Percentiles rank a stretch among this genome's conserved stretches.
Evolutionary conservation across 2,329 filamentous ascomycete species (phyloP).

Genomic region (Pyrenophora seminiperda): DNA sequence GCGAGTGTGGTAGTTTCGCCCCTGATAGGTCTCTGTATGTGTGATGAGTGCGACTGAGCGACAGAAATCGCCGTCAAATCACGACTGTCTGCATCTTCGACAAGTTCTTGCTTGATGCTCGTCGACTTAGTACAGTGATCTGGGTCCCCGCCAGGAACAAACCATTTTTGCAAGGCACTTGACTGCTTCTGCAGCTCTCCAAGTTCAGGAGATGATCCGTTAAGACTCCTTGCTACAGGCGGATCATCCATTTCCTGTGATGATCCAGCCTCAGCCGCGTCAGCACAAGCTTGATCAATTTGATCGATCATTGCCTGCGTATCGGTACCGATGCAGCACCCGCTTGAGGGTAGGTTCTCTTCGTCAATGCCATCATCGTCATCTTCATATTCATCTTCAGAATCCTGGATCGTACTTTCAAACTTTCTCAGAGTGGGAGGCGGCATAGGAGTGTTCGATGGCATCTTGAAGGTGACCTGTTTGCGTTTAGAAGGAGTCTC

Average conservation of each 20-base stretch:
- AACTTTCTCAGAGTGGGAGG: constrained; percentile 31
- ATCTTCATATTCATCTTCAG: constrained; percentile 41
- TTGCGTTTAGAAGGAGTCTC: constrained; percentile 42
- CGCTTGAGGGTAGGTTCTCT: constrained; percentile 10
- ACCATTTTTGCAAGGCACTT: background rate
- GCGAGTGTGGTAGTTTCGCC: background rate
- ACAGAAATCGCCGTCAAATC: background rate
- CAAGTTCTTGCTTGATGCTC: constrained; percentile 6
- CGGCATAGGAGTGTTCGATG: constrained; percentile 12
- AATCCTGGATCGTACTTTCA: constrained; percentile 40
- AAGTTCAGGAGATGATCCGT: constrained; percentile 27
- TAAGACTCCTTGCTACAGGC: background rate
- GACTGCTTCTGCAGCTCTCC: constrained; percentile 15
- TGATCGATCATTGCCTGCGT: constrained; percentile 34
- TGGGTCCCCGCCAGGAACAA: background rate
- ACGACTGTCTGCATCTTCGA: background rate
- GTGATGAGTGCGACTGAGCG: background rate
- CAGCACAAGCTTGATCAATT: constrained; percentile 35
- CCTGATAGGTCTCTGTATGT: background rate
- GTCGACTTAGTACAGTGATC: background rate
- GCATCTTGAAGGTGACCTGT: constrained; percentile 35
- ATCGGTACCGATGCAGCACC: constrained; percentile 23
- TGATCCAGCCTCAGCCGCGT: constrained; percentile 1
- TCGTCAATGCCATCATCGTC: no score
- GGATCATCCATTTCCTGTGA: constrained; percentile 16